Evolutionary conservation across 2,329 filamentous ascomycete genomes (phyloP).

Genomic region (Talaromyces piceae): DNA sequence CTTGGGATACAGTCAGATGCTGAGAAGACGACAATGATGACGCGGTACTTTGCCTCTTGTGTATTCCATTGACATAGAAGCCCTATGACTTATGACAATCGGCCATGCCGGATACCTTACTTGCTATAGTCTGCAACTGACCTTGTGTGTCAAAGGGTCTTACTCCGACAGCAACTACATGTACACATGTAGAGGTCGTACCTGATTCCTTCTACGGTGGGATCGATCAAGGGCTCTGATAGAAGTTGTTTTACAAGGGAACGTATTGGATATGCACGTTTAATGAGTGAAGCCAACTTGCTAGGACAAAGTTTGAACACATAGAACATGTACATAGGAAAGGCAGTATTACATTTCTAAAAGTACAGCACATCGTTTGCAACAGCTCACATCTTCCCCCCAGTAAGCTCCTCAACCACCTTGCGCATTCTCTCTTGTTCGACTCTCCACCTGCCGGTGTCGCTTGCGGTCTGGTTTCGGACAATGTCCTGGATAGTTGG

Average conservation of each 20-base stretch:
- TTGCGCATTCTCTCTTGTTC: slow-evolving; percentile 54
- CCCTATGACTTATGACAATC: background rate
- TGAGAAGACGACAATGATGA: background rate
- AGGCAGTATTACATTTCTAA: background rate
- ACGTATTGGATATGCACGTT: too few relatives aligned
- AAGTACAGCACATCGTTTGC: background rate
- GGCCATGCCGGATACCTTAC: background rate
- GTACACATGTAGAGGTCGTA: too few relatives aligned
- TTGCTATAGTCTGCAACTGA: background rate
- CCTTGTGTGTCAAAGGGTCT: too few relatives aligned
- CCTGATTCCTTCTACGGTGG: too few relatives aligned
- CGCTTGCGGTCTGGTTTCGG: slow-evolving; percentile 24
- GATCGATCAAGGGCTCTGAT: too few relatives aligned
- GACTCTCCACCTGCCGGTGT: slow-evolving; percentile 32
- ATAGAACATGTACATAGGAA: background rate
- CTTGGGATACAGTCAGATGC: background rate
- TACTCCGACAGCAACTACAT: too few relatives aligned
- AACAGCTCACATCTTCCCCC: slow-evolving; percentile 49
- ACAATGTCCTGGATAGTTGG: slow-evolving; percentile 32
- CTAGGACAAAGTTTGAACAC: background rate
- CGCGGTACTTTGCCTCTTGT: background rate
- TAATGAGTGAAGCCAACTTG: background rate
- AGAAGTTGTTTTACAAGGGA: too few relatives aligned
- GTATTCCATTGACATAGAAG: background rate
- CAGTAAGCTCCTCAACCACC: slow-evolving; percentile 60